phyloP scores from a whole-genome alignment of 2,329 filamentous ascomycete species.

The Dryadomyces sulphureus region DNA sequence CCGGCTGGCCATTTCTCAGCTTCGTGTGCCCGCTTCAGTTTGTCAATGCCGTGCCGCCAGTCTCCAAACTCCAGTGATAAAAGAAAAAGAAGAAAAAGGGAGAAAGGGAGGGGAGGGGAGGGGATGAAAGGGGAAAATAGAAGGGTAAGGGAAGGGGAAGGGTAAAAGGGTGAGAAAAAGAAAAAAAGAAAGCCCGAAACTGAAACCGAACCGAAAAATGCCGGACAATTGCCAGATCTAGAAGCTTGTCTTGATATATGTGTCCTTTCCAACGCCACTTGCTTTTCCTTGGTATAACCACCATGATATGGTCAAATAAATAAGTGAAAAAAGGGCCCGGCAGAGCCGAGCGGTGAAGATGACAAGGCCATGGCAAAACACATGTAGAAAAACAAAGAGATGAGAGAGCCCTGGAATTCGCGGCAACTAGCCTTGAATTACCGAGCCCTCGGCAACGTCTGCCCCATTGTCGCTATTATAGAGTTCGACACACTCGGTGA shows the following conservation, averaged over 20 bases:
- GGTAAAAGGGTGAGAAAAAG: background rate
- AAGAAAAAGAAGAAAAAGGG: background rate
- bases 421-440: background rate
- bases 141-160: background rate
- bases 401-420: background rate
- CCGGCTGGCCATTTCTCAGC: background rate
- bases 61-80: background rate
- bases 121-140: background rate
- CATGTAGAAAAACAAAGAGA: background rate
- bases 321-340: too few relatives aligned
- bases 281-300: background rate
- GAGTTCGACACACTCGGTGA: constrained; percentile 2
- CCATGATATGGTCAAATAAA: background rate
- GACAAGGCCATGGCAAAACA: background rate
- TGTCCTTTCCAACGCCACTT: too few relatives aligned
- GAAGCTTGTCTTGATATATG: too few relatives aligned
- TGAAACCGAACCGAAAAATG: background rate
- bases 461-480: background rate
- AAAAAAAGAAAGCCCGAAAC: background rate
- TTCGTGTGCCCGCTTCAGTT: background rate
- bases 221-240: background rate
- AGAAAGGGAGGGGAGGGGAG: background rate
- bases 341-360: too few relatives aligned
- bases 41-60: background rate
- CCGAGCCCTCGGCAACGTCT: background rate